phyloP scores from a whole-genome alignment of 495 filamentous ascomycete species.

The Penicillium manginii region DNA sequence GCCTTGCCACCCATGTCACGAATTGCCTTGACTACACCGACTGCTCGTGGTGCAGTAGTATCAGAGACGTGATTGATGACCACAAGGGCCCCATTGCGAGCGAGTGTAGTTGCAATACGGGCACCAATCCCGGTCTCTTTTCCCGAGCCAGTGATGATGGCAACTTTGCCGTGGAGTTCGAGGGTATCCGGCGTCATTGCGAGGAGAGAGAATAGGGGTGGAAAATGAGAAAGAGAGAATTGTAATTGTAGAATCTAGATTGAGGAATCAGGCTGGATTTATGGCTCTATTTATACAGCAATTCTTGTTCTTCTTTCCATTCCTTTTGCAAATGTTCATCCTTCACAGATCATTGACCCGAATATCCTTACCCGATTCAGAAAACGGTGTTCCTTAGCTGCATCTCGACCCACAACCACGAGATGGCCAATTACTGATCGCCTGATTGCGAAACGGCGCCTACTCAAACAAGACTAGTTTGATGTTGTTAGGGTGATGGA shows the following conservation, averaged over 20 bases:
- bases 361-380: constrained; percentile 15
- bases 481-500: neutral
- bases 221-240: neutral
- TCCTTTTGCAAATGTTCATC: neutral
- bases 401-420: constrained; percentile 3
- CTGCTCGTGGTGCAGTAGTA: constrained; percentile 32
- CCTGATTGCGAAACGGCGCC: neutral
- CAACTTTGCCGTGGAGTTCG: constrained; percentile 51
- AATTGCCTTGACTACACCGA: constrained; percentile 24
- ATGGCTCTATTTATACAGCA: neutral
- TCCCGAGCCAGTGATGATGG: constrained; percentile 54
- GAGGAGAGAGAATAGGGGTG: neutral
- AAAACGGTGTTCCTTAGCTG: constrained; percentile 19
- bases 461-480: neutral
- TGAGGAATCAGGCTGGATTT: neutral
- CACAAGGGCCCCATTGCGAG: constrained; percentile 43
- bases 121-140: constrained; percentile 50
- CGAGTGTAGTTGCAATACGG: constrained; percentile 43
- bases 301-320: neutral
- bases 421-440: neutral
- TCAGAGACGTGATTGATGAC: constrained; percentile 38
- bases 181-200: constrained; percentile 16
- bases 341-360: neutral
- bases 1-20: constrained; percentile 23
- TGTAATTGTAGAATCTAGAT: neutral